A percentile compares a stretch with the other conserved stretches of the same genome.
These are phyloP conservation scores for Trapa bicornis DNA, from an alignment of 345 rosid genomes.

Conservation along the genomic window DNA sequence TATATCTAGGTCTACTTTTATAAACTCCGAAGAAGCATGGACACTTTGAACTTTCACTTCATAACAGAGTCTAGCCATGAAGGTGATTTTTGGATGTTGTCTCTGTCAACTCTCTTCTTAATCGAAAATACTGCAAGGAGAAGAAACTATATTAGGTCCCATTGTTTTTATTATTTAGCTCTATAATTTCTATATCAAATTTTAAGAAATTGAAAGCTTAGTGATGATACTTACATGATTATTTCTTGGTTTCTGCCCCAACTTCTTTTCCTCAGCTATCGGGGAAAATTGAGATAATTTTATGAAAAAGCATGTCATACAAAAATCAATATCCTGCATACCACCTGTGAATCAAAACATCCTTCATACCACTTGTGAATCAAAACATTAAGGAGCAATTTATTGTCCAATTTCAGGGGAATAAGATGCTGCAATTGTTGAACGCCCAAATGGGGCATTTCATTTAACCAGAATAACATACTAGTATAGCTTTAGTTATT, in stretches of 20 bases:
- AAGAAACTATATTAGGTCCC: neutral
- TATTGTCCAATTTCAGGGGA: neutral
- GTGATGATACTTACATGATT: neutral
- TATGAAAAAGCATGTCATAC: neutral
- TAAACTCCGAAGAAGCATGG: constrained; percentile 21
- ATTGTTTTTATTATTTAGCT: neutral
- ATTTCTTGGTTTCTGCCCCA: neutral
- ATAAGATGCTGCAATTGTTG: neutral
- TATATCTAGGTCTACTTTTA: constrained; percentile 41
- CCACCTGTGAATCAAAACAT: neutral
- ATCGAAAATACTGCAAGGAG: neutral
- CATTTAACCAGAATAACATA: neutral
- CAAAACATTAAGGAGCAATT: neutral
- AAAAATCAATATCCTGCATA: neutral
- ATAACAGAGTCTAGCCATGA: constrained; percentile 31
- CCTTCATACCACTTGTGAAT: neutral
- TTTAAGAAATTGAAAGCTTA: neutral
- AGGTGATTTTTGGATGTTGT: constrained; percentile 23
- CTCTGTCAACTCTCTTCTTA: neutral
- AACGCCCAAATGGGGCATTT: neutral
- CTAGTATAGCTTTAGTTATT: neutral
- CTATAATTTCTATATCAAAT: neutral
- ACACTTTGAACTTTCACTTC: constrained; percentile 22
- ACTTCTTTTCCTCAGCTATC: neutral
- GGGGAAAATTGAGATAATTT: neutral